phyloP scores from a whole-genome alignment of 768 basidiomycete genomes.

The Termitomyces heimii region DNA sequence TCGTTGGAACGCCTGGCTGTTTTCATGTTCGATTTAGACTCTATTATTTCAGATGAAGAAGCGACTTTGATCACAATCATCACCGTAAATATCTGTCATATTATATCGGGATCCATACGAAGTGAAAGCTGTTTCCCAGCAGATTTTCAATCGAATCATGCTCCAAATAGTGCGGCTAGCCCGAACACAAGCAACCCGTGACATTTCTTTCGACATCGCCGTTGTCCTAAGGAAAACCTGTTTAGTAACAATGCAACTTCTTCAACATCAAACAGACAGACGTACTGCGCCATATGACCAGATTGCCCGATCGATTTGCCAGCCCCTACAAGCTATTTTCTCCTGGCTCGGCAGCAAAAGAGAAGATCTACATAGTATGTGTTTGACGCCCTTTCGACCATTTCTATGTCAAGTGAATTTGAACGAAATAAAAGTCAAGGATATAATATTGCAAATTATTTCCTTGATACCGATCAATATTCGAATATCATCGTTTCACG shows the following conservation, averaged over 20 bases:
- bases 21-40: background rate
- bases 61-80: background rate
- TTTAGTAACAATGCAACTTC: slow-evolving; percentile 18
- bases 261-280: slow-evolving; percentile 14
- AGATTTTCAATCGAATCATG: slow-evolving; percentile 17
- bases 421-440: slow-evolving; percentile 20
- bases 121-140: slow-evolving; percentile 14
- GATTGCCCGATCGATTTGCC: slow-evolving; percentile 17
- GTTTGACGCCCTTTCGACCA: background rate
- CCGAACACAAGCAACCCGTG: background rate
- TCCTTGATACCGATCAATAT: slow-evolving; percentile 15
- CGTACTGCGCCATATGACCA: slow-evolving; percentile 9
- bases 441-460: slow-evolving; percentile 25
- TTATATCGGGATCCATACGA: background rate
- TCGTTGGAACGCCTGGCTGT: slow-evolving; percentile 1
- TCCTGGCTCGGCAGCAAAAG: slow-evolving; percentile 15
- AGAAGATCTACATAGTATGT: slow-evolving; percentile 19
- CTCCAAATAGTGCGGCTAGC: slow-evolving; percentile 2
- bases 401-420: background rate
- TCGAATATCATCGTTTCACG: slow-evolving; percentile 13
- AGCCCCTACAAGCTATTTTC: slow-evolving; percentile 24
- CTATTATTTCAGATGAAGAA: background rate
- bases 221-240: slow-evolving; percentile 23
- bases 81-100: slow-evolving; percentile 4
- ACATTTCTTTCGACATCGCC: slow-evolving; percentile 10